These are phyloP conservation scores for Pyrenophora seminiperda DNA, from an alignment of 2,329 filamentous ascomycete species.

Conservation along the genomic window DNA sequence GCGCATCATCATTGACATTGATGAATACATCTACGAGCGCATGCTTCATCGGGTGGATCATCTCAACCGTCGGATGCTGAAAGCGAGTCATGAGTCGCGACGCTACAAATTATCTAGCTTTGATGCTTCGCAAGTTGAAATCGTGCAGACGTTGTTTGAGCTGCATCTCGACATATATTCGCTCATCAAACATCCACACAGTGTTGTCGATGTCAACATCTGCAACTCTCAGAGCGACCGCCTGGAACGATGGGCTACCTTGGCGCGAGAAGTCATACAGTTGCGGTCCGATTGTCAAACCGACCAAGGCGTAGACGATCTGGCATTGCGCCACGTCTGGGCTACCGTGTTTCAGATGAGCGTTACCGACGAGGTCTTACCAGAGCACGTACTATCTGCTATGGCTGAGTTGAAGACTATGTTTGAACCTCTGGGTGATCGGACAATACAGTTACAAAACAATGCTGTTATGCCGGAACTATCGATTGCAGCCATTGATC, in stretches of 20 bases:
- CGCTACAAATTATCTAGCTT: conserved; percentile 30
- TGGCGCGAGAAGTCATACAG: conserved; percentile 62
- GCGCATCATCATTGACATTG: conserved; percentile 58
- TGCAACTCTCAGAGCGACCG: conserved; percentile 62
- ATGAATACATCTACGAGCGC: conserved; percentile 58
- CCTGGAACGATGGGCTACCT: conserved; percentile 63
- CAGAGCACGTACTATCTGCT: conserved; percentile 65
- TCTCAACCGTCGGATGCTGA: conserved; percentile 38
- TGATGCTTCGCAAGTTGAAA: conserved; percentile 53
- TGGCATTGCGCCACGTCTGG: conserved; percentile 69
- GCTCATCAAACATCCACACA: conserved; percentile 65
- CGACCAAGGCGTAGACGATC: conserved; percentile 41
- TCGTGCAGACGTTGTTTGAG: conserved; percentile 67
- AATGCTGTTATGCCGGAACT: conserved; percentile 88
- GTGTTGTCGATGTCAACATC: conserved; percentile 59
- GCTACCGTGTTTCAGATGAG: conserved; percentile 66
- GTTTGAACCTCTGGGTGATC: conserved; percentile 55
- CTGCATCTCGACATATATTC: conserved; percentile 70
- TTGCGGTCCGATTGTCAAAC: conserved; percentile 36
- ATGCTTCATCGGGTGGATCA: conserved; percentile 44
- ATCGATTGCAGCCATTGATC: conserved; percentile 80
- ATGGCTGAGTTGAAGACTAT: conserved; percentile 66
- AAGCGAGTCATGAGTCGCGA: conserved; percentile 19
- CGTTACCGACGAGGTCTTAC: conserved; percentile 59
- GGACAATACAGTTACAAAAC: conserved; percentile 71